Conservation (phyloP, 169 alveolate genomes). For the Eimeria falciformis region DNA sequence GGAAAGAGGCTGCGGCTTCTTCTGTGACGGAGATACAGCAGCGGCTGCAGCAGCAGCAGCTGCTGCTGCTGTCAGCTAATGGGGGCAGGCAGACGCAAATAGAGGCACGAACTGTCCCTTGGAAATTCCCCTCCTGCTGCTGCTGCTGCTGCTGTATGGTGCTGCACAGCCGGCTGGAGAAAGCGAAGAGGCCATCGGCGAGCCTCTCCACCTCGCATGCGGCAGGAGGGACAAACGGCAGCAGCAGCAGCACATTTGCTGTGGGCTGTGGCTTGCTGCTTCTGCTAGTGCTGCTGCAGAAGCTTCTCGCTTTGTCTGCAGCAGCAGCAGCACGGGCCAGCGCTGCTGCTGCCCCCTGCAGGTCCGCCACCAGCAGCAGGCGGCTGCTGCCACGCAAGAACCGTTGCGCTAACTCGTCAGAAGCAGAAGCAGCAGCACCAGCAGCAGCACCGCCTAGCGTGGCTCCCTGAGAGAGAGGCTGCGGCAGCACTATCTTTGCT, state of each 20-base stretch:
- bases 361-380: conserved; percentile 17
- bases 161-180: background rate
- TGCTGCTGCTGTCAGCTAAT: conserved; percentile 33
- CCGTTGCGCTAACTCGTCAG: background rate
- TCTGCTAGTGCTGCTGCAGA: conserved; percentile 49
- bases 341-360: conserved; percentile 26
- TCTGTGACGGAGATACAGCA: conserved; percentile 30
- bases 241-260: conserved; percentile 47
- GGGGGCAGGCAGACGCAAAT: conserved; percentile 33
- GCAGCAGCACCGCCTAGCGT: background rate
- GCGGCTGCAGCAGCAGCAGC: conserved; percentile 25
- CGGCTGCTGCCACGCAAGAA: background rate
- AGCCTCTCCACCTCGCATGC: conserved; percentile 30
- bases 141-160: conserved; percentile 25
- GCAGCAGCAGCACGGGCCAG: conserved; percentile 6
- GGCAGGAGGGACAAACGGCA: conserved; percentile 26
- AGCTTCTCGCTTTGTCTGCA: background rate
- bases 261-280: conserved; percentile 4
- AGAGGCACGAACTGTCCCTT: background rate
- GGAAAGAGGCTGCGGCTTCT: background rate
- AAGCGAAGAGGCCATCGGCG: background rate
- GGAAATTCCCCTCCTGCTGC: conserved; percentile 17
- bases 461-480: background rate
- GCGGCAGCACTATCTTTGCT: conserved; percentile 5
- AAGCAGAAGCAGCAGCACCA: conserved; percentile 27